Evolutionary conservation across 768 basidiomycete genomes (phyloP).

Genomic region (Phanerodontia chrysosporium): DNA sequence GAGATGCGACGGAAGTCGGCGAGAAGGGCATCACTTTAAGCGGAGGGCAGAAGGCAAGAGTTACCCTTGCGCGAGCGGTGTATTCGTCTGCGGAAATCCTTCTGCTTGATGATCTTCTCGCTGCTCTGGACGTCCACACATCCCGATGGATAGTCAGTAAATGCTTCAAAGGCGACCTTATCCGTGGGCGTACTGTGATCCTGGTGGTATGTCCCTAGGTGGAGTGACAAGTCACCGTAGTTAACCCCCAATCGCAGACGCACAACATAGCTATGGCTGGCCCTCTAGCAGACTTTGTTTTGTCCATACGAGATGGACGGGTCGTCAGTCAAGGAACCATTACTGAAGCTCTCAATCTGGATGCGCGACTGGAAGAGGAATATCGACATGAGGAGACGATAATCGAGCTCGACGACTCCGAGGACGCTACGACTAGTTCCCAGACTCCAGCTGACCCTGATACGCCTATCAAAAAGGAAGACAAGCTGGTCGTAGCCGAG

Average conservation of each 20-base stretch:
- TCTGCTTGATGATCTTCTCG: constrained; percentile 36
- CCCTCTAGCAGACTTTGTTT: constrained; percentile 51
- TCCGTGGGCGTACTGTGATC: constrained; percentile 41
- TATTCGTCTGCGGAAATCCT: constrained; percentile 34
- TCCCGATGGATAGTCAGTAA: constrained; percentile 44
- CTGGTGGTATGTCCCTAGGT: constrained; percentile 37
- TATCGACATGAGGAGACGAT: constrained; percentile 16
- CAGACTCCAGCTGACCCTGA: background rate
- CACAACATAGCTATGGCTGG: constrained; percentile 51
- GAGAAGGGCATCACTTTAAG: constrained; percentile 50
- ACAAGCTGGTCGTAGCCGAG: constrained; percentile 60
- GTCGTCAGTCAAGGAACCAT: constrained; percentile 44
- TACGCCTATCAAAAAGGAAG: constrained; percentile 28
- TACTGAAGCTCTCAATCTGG: constrained; percentile 37
- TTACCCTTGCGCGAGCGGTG: constrained; percentile 37
- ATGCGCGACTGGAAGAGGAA: constrained; percentile 26
- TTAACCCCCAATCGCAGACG: constrained; percentile 32
- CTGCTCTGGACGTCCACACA: constrained; percentile 43
- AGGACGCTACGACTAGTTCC: background rate
- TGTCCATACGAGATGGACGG: constrained; percentile 55
- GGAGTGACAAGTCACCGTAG: constrained; percentile 25
- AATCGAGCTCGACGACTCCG: constrained; percentile 19
- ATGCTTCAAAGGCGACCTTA: constrained; percentile 38
- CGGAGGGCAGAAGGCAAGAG: constrained; percentile 44
- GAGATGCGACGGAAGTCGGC: constrained; percentile 53